These are phyloP conservation scores for Phyllosticta ampelicida DNA, from an alignment of 2,329 filamentous ascomycete genomes.

Conservation along the genomic window DNA sequence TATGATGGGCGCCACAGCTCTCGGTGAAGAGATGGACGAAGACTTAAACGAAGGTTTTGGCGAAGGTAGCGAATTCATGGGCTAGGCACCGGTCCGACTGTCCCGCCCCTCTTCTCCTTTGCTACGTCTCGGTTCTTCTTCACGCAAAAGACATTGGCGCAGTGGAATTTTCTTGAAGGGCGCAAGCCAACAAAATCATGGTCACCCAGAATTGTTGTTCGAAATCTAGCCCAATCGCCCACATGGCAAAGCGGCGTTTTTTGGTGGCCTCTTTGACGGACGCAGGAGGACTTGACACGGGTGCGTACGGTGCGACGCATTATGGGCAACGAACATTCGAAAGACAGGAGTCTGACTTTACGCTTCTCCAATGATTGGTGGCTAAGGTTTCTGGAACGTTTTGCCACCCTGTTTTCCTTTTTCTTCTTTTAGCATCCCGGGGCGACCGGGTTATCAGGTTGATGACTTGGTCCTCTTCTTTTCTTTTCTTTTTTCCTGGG, in stretches of 20 bases:
- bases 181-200: background rate
- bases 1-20: conserved; percentile 27
- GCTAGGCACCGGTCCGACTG: conserved; percentile 2
- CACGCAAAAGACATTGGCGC: background rate
- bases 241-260: background rate
- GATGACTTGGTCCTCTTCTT: too few species aligned
- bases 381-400: too few species aligned
- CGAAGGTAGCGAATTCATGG: conserved; percentile 36
- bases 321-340: background rate
- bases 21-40: conserved; percentile 33
- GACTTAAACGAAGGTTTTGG: conserved; percentile 36
- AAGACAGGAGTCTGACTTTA: too few species aligned
- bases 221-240: background rate
- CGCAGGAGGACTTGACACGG: background rate
- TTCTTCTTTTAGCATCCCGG: too few species aligned
- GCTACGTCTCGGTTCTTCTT: background rate
- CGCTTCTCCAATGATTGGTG: too few species aligned
- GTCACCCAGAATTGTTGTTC: background rate
- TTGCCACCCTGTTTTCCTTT: too few species aligned
- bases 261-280: background rate
- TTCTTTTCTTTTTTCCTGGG: too few species aligned
- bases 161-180: background rate
- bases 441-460: too few species aligned
- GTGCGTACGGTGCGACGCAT: background rate
- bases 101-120: background rate